Evolutionary conservation across 148 eudicot species (phyloP), one percentile per base, ranked within the genome.

Genomic region (Polygonum maritimum): DNA sequence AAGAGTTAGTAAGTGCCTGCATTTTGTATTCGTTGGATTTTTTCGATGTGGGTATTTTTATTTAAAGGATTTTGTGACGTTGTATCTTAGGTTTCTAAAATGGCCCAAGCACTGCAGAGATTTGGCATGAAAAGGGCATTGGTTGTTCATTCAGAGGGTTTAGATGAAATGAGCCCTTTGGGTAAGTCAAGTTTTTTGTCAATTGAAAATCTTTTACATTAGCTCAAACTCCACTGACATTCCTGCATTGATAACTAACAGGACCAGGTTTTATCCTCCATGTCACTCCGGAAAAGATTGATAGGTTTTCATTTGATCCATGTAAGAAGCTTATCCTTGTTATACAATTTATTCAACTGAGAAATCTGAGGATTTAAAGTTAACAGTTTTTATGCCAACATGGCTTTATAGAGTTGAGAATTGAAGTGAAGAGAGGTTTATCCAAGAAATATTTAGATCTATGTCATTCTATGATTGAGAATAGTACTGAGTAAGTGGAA

Each of bases 61-160:
- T 62, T 13, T 55, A 15, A 75, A 89, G 92, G 92, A 90, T 48
- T 73, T 80, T 33, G 88, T 41, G 51, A 3, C 21, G 2, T 10
- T 71, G 31, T 35, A 4, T 21, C 45, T 73, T 80, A 94, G 98
- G 98, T 94, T 48, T 76, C 82, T 44, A 92, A 89, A 83, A 94
- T 94, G 96, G 97, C 98, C 7, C 86, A 89, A 60, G 97, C 98
- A 57, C 93, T 94, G 79, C 98, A 94, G 83, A 58, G 85, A 38
- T 94, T 94, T 82, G 98, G 98, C 88, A 94, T 94, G 98, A 90
- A 88, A 84, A 89, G 98, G 82, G 97, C 96, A 73, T 79, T 92
- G 84, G 94, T 92, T 31, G 98, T 94, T 80, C 98, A 92, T 85
- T 90, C 96, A 11, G 96, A 94, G 48, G 98, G 98, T 60, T 80